Base-by-base conservation (phyloP, 352 stramenopile genomes). In the Phytophthora agathidicida region DNA sequence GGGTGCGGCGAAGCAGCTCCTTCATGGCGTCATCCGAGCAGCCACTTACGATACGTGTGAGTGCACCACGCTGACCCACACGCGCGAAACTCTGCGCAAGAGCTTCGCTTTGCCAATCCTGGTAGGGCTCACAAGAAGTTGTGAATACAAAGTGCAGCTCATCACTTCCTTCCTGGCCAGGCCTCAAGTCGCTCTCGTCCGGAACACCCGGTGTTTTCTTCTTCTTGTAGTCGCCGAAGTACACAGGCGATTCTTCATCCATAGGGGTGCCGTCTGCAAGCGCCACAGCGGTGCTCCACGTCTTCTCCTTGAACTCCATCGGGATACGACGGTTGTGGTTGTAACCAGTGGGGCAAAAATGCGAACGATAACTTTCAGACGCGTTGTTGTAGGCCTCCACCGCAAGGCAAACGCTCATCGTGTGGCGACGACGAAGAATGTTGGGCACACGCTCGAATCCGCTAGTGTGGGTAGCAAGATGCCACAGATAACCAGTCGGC, bases 71-170 rank as follows among this genome's bases (percentile, higher is more conserved):
- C 42, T 95, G 86, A 14, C 71, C 42, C 10, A 88, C 78, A 36
- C 68, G 68, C 4, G 64, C 71, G 48, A 93, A 93, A 35, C 70
- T 90, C 31, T 87, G 67, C 3, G 76, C 72, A 38, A 95, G 60
- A 17, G 89, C 62, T 27, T 93, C 77, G 20, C 80, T 89, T 51
- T 91, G 79, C 86, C 83, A 93, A 49, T 95, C 54, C 31, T 91
- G 74, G 20, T 79, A 65, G 0, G 73, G 50, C 17, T 81, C 68
- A 39, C 86, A 95, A 1, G 77, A 80, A 10, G 81, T 88, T 3
- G 72, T 76, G 51, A 91, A 92, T 1, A 93, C 86, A 42, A 93
- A 93, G 45, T 95, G 81, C 14, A 92, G 33, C 11, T 89, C 73
- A 11, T 93, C 71, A 46, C 79, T 88, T 19, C 60, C 62, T 32